These are phyloP conservation scores for Aspergillus jensenii DNA, from an alignment of 2,329 filamentous ascomycete genomes.

Conservation along the genomic window DNA sequence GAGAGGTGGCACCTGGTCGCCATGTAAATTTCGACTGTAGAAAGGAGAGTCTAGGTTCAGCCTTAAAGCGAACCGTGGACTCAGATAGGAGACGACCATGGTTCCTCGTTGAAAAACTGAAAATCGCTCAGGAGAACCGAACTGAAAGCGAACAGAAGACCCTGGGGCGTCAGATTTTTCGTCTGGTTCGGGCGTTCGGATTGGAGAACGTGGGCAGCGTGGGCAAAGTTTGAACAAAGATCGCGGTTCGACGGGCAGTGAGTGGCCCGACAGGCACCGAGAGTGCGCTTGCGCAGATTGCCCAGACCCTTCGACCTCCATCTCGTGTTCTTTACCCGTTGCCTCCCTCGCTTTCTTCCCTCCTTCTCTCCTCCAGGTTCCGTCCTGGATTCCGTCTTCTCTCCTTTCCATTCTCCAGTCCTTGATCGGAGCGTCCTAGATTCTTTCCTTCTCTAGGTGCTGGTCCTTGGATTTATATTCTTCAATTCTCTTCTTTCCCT, in stretches of 20 bases:
- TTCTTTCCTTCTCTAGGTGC: slow-evolving; percentile 23
- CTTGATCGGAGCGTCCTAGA: slow-evolving; percentile 31
- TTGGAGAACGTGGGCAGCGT: background rate
- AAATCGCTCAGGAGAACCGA: background rate
- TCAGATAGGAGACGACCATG: background rate
- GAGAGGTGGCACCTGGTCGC: background rate
- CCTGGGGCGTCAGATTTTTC: background rate
- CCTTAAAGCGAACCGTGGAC: background rate
- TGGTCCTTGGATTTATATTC: slow-evolving; percentile 14
- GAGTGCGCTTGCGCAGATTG: background rate
- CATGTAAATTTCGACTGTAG: background rate
- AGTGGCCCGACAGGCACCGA: background rate
- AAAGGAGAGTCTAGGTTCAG: background rate
- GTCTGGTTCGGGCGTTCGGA: background rate
- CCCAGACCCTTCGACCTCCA: background rate
- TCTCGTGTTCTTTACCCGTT: background rate
- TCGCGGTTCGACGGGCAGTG: background rate
- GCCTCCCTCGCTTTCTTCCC: slow-evolving; percentile 11
- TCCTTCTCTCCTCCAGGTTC: slow-evolving; percentile 15
- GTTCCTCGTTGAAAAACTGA: background rate
- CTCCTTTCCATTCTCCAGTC: slow-evolving; percentile 25
- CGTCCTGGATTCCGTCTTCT: slow-evolving; percentile 22
- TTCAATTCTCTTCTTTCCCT: slow-evolving; percentile 8
- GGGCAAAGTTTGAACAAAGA: background rate
- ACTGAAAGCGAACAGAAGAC: background rate